phyloP scores from a whole-genome alignment of 306 rosid genomes.

The Cucurbita ficifolia region DNA sequence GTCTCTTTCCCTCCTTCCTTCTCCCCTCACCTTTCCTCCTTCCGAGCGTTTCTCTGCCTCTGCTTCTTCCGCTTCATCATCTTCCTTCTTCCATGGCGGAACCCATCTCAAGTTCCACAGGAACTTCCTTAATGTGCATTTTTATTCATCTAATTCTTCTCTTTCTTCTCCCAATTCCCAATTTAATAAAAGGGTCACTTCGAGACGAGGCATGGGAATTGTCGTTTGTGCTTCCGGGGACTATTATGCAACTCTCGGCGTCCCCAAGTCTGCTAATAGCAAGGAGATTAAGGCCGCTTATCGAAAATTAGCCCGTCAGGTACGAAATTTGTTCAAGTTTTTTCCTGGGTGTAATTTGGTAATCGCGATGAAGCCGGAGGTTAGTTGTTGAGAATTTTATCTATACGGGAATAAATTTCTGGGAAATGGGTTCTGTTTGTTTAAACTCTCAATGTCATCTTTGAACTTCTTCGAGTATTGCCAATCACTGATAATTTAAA shows the following conservation, averaged over 20 bases:
- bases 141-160: background rate
- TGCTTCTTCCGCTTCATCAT: slow-evolving; percentile 17
- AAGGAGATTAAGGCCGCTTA: slow-evolving; percentile 92
- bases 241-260: slow-evolving; percentile 75
- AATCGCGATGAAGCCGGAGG: background rate
- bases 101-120: slow-evolving; percentile 30
- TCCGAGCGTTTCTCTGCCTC: slow-evolving; percentile 15
- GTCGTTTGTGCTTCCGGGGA: slow-evolving; percentile 64
- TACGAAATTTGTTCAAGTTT: slow-evolving; percentile 18
- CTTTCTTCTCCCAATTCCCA: slow-evolving; percentile 17
- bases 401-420: background rate
- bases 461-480: background rate
- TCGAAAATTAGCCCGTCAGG: slow-evolving; percentile 95
- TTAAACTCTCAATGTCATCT: background rate
- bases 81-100: slow-evolving; percentile 26
- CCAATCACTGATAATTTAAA: background rate
- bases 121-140: slow-evolving; percentile 29
- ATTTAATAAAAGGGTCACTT: slow-evolving; percentile 14
- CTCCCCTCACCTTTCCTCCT: slow-evolving; percentile 19
- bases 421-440: background rate
- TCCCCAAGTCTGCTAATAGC: slow-evolving; percentile 58
- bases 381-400: background rate
- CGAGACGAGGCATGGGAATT: slow-evolving; percentile 26
- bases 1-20: slow-evolving; percentile 35
- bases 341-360: background rate